phyloP scores from a whole-genome alignment of 1,284 basidiomycete species.

The Puccinia novopanici region DNA sequence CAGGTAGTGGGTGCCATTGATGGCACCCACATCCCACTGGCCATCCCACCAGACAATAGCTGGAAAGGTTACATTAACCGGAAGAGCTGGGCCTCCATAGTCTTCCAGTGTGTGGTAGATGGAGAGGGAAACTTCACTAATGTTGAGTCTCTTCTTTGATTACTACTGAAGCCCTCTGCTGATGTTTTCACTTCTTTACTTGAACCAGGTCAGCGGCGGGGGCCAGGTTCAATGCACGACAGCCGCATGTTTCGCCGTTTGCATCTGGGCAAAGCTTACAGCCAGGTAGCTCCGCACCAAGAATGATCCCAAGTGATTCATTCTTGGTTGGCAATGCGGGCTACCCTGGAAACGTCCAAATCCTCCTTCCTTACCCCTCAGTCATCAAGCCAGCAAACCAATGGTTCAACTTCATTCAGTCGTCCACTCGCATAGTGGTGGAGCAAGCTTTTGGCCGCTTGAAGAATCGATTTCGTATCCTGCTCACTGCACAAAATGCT shows the following conservation, averaged over 20 bases:
- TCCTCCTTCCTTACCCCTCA: not conserved
- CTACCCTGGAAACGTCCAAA: not conserved
- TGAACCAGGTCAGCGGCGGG: too few relatives aligned
- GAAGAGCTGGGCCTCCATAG: too few relatives aligned
- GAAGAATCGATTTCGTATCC: not conserved
- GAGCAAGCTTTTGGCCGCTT: not conserved
- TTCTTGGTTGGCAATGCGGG: not conserved
- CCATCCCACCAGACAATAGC: not conserved
- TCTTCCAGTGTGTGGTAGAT: too few relatives aligned
- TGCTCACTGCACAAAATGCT: not conserved
- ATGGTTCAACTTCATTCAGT: not conserved
- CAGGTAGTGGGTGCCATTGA: not conserved
- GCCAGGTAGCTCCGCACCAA: too few relatives aligned
- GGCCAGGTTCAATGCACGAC: not conserved
- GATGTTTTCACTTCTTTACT: too few relatives aligned
- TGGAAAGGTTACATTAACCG: slow-evolving; percentile 12
- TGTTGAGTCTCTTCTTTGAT: too few relatives aligned
- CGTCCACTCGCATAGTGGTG: not conserved
- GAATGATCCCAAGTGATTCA: not conserved
- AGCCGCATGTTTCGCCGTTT: not conserved
- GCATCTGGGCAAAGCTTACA: not conserved
- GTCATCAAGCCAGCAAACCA: not conserved
- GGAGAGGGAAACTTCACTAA: too few relatives aligned
- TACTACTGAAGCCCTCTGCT: too few relatives aligned
- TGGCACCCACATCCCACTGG: not conserved